These are phyloP conservation scores for Colletotrichum gloeosporioides DNA, from an alignment of 2,329 filamentous ascomycete genomes.

Conservation along the genomic window DNA sequence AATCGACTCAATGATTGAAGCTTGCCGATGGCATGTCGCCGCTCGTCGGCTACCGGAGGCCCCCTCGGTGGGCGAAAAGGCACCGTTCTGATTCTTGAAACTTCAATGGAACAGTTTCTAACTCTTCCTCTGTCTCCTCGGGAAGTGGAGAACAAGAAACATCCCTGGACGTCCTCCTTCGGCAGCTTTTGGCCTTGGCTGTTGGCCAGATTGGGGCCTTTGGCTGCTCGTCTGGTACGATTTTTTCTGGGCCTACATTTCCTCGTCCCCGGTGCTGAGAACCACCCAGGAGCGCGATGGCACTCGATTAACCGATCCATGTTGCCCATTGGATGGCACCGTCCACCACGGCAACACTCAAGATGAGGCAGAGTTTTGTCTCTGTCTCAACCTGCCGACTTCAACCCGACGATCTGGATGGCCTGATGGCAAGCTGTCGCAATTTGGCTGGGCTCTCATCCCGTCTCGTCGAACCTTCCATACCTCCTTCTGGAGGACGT, in stretches of 20 bases:
- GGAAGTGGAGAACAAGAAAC: conserved; percentile 6
- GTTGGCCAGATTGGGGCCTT: background rate
- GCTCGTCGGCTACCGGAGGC: background rate
- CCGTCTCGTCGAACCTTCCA: background rate
- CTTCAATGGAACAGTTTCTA: conserved; percentile 21
- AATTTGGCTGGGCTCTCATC: background rate
- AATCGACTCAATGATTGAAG: background rate
- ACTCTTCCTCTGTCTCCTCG: conserved; percentile 12
- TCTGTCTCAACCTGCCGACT: background rate
- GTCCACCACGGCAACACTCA: background rate
- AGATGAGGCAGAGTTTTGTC: background rate
- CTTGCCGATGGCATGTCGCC: background rate
- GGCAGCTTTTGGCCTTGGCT: conserved; percentile 5
- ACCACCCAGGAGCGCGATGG: background rate
- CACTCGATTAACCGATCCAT: background rate
- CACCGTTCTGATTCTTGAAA: conserved; percentile 17
- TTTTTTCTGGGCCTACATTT: conserved; percentile 6
- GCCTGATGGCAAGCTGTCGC: background rate
- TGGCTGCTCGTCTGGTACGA: conserved; percentile 4
- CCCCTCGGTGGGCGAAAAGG: background rate
- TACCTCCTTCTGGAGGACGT: background rate
- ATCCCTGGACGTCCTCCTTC: conserved; percentile 12
- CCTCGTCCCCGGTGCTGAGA: background rate
- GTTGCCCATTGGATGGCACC: background rate
- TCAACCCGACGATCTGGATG: conserved; percentile 6